A percentile compares a stretch with the other conserved stretches of the same genome.
These are phyloP conservation scores for Monosporascus sp. DNA, from an alignment of 2,329 filamentous ascomycete genomes.

Conservation along the genomic window DNA sequence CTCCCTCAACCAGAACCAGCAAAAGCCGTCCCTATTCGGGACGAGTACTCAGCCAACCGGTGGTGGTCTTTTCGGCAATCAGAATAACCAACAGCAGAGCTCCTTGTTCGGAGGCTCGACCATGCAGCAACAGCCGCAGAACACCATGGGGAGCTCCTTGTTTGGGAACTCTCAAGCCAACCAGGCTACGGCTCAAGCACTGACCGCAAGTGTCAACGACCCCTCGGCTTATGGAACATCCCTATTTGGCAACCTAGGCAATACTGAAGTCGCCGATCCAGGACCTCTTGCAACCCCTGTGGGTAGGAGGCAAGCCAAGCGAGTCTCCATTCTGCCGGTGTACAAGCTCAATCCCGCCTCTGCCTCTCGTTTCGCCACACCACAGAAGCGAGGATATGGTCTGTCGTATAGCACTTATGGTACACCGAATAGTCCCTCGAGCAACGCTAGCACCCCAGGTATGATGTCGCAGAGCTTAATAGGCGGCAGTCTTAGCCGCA, in stretches of 20 bases:
- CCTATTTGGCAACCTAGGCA: conserved; percentile 71
- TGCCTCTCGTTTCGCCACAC: conserved; percentile 74
- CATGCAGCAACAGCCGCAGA: conserved; percentile 44
- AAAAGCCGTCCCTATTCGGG: conserved; percentile 54
- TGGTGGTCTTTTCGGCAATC: conserved; percentile 50
- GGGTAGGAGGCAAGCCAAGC: conserved; percentile 68
- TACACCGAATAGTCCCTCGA: conserved; percentile 67
- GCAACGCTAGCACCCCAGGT: conserved; percentile 64
- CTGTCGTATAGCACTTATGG: conserved; percentile 93
- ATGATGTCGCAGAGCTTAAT: conserved; percentile 62
- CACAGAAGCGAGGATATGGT: conserved; percentile 81
- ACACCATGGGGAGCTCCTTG: conserved; percentile 47
- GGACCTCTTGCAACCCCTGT: conserved; percentile 91
- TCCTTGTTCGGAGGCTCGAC: conserved; percentile 43
- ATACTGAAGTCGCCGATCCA: conserved; percentile 61
- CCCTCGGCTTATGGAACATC: conserved; percentile 86
- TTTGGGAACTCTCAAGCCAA: conserved; percentile 51
- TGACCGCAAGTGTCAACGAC: conserved; percentile 77
- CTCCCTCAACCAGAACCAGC: conserved; percentile 44
- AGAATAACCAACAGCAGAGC: conserved; percentile 39
- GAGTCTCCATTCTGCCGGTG: conserved; percentile 74
- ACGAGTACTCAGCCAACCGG: conserved; percentile 37
- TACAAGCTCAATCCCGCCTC: conserved; percentile 83
- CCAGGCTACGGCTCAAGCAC: conserved; percentile 52
- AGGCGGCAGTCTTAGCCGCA: conserved; percentile 61